Evolutionary conservation across 176 grass and related monocot genomes (phyloP).

Genomic region (Ensete ventricosum): DNA sequence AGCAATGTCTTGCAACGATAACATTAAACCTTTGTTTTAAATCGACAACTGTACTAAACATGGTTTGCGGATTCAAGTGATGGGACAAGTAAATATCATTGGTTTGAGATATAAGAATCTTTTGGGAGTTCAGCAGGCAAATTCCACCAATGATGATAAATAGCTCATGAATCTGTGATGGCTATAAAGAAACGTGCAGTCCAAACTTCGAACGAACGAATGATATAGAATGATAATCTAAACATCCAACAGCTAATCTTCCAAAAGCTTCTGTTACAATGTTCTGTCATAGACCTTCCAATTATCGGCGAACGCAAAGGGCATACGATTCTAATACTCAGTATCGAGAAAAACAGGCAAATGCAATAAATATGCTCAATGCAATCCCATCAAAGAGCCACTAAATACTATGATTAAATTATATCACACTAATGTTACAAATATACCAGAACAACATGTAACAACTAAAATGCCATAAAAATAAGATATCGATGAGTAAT

Average conservation of each 20-base stretch:
- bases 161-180: background rate
- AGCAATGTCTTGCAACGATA: background rate
- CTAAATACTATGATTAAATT: background rate
- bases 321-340: background rate
- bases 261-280: background rate
- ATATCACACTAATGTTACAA: background rate
- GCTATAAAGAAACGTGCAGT: background rate
- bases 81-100: background rate
- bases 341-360: background rate
- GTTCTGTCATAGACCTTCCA: background rate
- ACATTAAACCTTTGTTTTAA: background rate
- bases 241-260: background rate
- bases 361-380: background rate
- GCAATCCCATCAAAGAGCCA: background rate
- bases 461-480: too few species aligned
- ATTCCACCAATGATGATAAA: background rate
- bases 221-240: background rate
- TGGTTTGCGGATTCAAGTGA: background rate
- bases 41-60: background rate
- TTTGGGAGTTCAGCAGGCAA: background rate
- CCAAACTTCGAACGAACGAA: background rate
- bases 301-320: background rate
- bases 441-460: too few species aligned
- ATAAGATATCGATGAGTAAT: background rate
- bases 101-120: background rate